These are phyloP conservation scores for Eucalyptus tenuipes DNA, from an alignment of 345 rosid genomes.

Conservation along the genomic window DNA sequence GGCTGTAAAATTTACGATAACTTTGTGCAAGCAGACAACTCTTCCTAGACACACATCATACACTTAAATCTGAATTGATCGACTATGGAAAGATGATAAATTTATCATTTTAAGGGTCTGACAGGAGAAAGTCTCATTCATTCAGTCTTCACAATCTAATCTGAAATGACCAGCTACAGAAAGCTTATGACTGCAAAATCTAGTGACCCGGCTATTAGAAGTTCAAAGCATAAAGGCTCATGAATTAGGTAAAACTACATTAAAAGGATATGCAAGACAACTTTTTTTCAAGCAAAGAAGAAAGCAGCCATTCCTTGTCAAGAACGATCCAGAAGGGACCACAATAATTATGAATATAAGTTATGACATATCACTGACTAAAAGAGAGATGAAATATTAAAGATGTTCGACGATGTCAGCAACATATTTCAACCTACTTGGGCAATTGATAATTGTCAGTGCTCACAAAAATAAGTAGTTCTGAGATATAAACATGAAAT, in stretches of 20 bases:
- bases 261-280: neutral
- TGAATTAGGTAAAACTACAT: neutral
- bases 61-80: neutral
- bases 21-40: neutral
- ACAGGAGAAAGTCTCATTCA: neutral
- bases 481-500: neutral
- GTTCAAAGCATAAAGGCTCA: neutral
- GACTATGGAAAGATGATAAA: neutral
- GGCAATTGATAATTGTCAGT: neutral
- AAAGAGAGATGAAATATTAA: neutral
- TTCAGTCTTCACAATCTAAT: neutral
- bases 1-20: neutral
- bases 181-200: neutral
- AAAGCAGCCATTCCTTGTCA: neutral
- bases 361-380: neutral
- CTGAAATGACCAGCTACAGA: neutral
- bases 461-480: neutral
- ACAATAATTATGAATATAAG: neutral
- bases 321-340: neutral
- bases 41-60: neutral
- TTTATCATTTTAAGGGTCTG: neutral
- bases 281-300: neutral
- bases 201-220: neutral
- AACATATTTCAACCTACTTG: neutral
- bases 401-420: neutral